Evolutionary conservation across 768 basidiomycete genomes (phyloP), one percentile per base, ranked within the genome.

Genomic region (Tricholoma saponaceum): DNA sequence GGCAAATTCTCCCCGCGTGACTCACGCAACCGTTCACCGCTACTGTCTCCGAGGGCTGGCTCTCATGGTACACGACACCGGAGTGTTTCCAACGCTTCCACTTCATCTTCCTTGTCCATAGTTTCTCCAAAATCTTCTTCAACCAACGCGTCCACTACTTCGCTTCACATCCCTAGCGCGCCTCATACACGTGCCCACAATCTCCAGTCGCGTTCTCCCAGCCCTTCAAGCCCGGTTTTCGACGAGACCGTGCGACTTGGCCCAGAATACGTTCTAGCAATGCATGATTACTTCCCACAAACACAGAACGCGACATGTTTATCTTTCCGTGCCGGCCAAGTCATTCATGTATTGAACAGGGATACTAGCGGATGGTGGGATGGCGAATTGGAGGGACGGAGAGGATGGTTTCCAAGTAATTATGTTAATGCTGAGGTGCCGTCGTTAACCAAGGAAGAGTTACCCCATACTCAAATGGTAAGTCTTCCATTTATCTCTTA

Each of bases 341-440:
- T 95, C 54, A 94, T 98, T 56, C 87, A 87, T 58, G 93, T 98
- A n/a, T 76, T 90, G 50, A 93, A 92, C 66, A 82, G 86, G 61
- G 93, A 98, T 73, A 59, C 79, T 3, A 91, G 87, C 64, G 97
- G 97, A 0, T 98, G 97, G 97, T 98, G 96, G 96, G 95, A 99
- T 67, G 97, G 97, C 9, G 94, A 98, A 72, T 70, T 96, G 16
- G 90, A 93, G 33, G 90, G 86, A 2, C 75, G 86, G 59, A 77
- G 95, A 64, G 97, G 97, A 12, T 99, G 97, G 97, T 98, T 98
- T 72, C 97, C 97, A 18, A 95, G 92, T 66, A 99, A 98, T 73
- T 98, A 97, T 74, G 90, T 92, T 61, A 87, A 85, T 62, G 74
- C 81, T 14, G 86, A 88, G 62, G 75, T 81, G 52, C 79, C 78